Conservation (phyloP, 495 filamentous ascomycete genomes). For the Corynascus novoguineensis region DNA sequence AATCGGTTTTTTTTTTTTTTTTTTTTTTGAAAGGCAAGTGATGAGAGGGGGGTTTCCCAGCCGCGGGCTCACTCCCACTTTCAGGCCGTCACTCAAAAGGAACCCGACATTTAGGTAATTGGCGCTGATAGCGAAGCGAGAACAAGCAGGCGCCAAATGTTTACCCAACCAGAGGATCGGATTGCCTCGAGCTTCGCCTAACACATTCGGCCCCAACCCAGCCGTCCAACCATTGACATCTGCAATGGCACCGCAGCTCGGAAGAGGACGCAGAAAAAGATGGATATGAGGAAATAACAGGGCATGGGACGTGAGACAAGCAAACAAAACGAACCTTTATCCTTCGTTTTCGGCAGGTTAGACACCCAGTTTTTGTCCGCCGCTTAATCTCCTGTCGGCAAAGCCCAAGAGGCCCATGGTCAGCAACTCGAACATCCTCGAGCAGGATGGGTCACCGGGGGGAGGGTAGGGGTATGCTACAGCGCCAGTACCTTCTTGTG, state of each 20-base stretch:
- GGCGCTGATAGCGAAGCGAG: slow-evolving; percentile 21
- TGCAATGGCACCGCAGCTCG: not conserved
- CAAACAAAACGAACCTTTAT: slow-evolving; percentile 76
- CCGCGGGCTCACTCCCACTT: not conserved
- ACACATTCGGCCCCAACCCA: not conserved
- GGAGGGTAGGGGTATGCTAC: slow-evolving; percentile 6
- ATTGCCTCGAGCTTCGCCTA: not conserved
- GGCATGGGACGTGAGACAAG: no score
- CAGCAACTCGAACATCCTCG: slow-evolving; percentile 7
- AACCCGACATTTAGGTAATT: not conserved
- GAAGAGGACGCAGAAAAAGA: not conserved
- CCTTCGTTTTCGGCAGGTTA: slow-evolving; percentile 93
- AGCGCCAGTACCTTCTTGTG: slow-evolving; percentile 70
- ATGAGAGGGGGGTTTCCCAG: not conserved
- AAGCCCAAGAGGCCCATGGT: slow-evolving; percentile 23
- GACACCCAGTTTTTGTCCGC: slow-evolving; percentile 92
- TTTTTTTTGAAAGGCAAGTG: not conserved
- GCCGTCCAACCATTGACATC: not conserved
- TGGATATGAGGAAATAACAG: not conserved
- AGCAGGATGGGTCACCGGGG: not conserved
- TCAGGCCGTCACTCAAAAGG: not conserved
- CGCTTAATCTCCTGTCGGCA: slow-evolving; percentile 79
- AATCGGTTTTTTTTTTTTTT: no score
- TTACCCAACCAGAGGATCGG: not conserved
- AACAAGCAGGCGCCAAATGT: slow-evolving; percentile 25